Evolutionary conservation across 2,329 filamentous ascomycete species (phyloP), one percentile per base, ranked within the genome.

Genomic region (Cladosporium sp.): DNA sequence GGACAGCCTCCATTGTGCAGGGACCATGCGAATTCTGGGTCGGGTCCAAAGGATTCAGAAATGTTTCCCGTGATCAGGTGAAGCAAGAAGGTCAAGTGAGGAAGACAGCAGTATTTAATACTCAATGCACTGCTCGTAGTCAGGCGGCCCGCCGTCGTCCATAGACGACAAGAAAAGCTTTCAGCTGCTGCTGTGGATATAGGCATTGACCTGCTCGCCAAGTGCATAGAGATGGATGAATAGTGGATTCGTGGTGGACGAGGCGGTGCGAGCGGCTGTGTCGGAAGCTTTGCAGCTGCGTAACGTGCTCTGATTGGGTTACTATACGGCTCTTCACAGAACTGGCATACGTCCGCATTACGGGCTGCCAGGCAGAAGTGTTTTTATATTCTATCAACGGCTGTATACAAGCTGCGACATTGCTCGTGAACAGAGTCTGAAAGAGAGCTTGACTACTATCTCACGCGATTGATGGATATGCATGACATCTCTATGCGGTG

Each of bases 241-340:
- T 55, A 29, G 52, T 33, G n/a, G 29, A n/a, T 55, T 21, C 26
- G 52, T 55, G 52, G 29, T 55, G 52, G 18, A 33, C 7, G 52
- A 55, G 52, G 52, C 52, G 52, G 52, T 55, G 52, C 52, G 52
- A n/a, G 52, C 52, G 52, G 52, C 52, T 55, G 52, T 55, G 52
- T 55, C 52, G 52, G 52, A 55, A 55, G 50, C 49, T 52, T 52
- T 52, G 26, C 28, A 35, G 52, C 33, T 28, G 53, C 18, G 33
- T 35, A 40, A 21, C 33, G 26, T 26, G 55, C 31, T 57, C 31
- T 35, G 55, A 57, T 57, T 57, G 55, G 55, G 14, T 57, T 28
- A 40, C 29, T 57, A 28, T 57, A 57, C 55, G 55, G 31, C 26
- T 55, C 52, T 29, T 29, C 26, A 21, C 6, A 7, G 5, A 16